Percentiles rank a stretch among this genome's conserved stretches.
Conservation (phyloP, 148 eudicot species). For the Fagopyrum homotropicum region DNA sequence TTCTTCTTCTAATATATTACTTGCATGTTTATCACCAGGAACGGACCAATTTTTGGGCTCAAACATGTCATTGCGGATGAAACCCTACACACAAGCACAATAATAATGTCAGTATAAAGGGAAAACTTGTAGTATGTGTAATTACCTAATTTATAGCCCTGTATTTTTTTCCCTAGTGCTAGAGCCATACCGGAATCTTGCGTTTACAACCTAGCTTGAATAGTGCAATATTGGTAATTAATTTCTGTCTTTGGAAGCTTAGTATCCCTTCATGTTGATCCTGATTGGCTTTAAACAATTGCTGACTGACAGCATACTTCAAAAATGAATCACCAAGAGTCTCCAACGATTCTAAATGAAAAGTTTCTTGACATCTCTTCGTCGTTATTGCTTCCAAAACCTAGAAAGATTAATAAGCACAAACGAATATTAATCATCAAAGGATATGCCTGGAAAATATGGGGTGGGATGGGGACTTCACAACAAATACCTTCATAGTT, state of each 20-base stretch:
- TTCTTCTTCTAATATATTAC: slow-evolving; percentile 32
- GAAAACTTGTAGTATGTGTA: not conserved
- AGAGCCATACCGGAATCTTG: slow-evolving; percentile 57
- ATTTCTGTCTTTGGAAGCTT: slow-evolving; percentile 45
- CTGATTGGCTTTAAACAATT: slow-evolving; percentile 51
- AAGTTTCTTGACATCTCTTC: slow-evolving; percentile 59
- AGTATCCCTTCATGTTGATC: slow-evolving; percentile 81
- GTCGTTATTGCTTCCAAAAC: slow-evolving; percentile 89
- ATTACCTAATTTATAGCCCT: not conserved
- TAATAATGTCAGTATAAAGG: not conserved
- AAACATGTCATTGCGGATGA: slow-evolving; percentile 63
- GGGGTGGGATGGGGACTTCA: not conserved
- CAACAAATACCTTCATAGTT: slow-evolving; percentile 32
- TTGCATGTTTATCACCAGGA: slow-evolving; percentile 51
- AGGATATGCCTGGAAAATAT: not conserved
- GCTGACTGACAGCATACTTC: slow-evolving; percentile 76
- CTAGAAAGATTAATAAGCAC: slow-evolving; percentile 23
- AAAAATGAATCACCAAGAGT: slow-evolving; percentile 93
- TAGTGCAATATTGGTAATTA: slow-evolving; percentile 60
- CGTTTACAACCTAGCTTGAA: slow-evolving; percentile 74
- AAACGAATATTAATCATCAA: not conserved
- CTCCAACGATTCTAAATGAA: slow-evolving; percentile 85
- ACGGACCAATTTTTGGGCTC: slow-evolving; percentile 67
- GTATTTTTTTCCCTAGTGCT: not conserved
- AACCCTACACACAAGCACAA: slow-evolving; percentile 47